Evolutionary conservation across 1,139 yeast genomes (phyloP), one percentile per base, ranked within the genome.

Genomic region (Nakaseomyces glabratus): DNA sequence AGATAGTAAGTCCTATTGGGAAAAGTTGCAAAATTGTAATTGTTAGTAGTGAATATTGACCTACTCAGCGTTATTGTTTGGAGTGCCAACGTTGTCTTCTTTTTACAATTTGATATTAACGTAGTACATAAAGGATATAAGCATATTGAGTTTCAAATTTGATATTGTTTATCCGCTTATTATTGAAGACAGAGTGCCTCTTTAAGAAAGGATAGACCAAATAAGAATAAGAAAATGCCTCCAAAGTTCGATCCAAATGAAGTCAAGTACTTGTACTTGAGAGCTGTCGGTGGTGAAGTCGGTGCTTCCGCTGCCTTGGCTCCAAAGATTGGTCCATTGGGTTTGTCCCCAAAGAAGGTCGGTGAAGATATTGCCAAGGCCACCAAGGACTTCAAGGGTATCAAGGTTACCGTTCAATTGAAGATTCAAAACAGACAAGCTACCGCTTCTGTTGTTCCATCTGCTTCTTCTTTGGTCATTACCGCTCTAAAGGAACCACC

Each of bases 341-440:
- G 99, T 86, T 79, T 90, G 63, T 88, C 97, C 49, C 97, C 98
- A 77, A 90, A 90, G 94, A 90, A 90, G 82, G 96, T 93, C 65
- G 99, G 99, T 85, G 99, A 90, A 73, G 98, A 90, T 69, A 90
- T 90, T 62, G 98, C 98, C 71, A 93, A 93, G 82, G 98, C 98
- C 68, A 90, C 98, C 74, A 82, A 85, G 76, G 78, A 80, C 66
- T 90, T 77, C 93, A 88, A 88, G 74, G 99, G 99, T 77, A 88
- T 90, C 63, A 85, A 90, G 71, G 98, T 90, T 65, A 90, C 98
- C 60, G 97, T 93, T 53, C 94, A 85, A 74, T 81, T 93, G 71
- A 90, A 81, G 69, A 88, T 90, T 65, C 99, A 90, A 77, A 90
- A 90, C 93, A 88, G 99, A 82, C 99, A 90, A 76, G 99, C 99